Base-by-base conservation (phyloP, 768 basidiomycete genomes). In the Pholiota conissans region DNA sequence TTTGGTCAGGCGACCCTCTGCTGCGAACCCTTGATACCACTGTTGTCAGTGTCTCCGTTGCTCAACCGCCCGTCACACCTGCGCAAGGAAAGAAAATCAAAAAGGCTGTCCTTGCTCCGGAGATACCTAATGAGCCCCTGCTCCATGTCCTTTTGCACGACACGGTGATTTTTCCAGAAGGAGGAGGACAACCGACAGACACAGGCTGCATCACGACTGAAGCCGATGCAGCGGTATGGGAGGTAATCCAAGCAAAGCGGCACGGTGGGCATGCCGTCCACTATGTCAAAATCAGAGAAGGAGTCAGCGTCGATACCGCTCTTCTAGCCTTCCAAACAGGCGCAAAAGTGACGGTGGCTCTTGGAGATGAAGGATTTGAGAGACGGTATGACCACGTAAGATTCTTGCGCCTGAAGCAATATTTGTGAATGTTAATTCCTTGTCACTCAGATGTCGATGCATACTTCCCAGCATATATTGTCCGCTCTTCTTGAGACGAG, bases 391-490 rank as follows among this genome's bases (percentile, higher is more conserved):
- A 94, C 67, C 87, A 90, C 77, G 89, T 87, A 72, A 61, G 84
- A 72, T 32, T 49, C 11, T 28, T 39, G 28, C 18, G 35, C 22
- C 50, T 22, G 5, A 48, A 24, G 22, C 49, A 32, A 56, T n/a
- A 10, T 13, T 30, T 16, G 34, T 34, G 35, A 52, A 55, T 50
- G 39, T 57, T 45, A 34, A 27, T 18, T 10, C 32, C 9, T 26
- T 29, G 32, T 27, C 27, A 13, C 55, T 42, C 62, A 91, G 88
- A 90, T 90, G 87, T 82, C 85, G 14, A 84, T 91, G 82, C 91
- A 94, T 69, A 92, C 91, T 1, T 87, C 88, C 0, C 92, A 93
- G 65, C 92, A 93, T 60, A 77, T 92, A 42, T 80, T 93, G 22
- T 92, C 91, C 13, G 90, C 91, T 0, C 76, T 92, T n/a, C 76